Base-by-base conservation (phyloP, 306 rosid species). In the Delonix regia region DNA sequence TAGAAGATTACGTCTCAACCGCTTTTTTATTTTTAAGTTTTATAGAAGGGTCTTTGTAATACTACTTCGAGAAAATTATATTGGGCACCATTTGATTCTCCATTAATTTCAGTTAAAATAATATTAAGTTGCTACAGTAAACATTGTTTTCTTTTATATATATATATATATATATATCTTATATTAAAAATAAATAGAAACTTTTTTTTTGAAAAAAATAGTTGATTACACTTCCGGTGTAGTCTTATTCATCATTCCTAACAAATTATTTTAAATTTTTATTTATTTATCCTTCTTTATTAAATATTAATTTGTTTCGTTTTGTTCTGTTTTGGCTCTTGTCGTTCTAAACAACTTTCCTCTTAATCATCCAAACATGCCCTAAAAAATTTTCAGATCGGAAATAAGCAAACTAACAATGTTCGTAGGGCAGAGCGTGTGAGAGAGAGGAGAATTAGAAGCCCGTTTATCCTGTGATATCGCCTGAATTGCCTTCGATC, bases 401-500 rank as follows among this genome's bases (percentile, higher is more conserved):
- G 76, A 82, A 80, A 56, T 61, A 63, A 70, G 73, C 71, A 68
- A 34, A 81, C 60, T 2, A n/a, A 42, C 77, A 19, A 78, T 76
- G 86, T 59, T 80, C 78, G 28, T 69, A 14, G 39, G 60, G 28
- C 2, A 38, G 28, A 47, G 16, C 55, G 78, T 63, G 83, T 18
- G 4, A 59, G 78, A 77, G 64, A 64, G 59, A 14, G 45, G 70
- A 25, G 28, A 52, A 73, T 65, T 33, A 71, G 41, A 30, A 19
- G 81, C 67, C 77, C 77, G 69, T 66, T 56, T 41, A 65, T 79
- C 73, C 66, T 24, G 81, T 39, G 53, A 24, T 51, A 65, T 67
- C 36, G 55, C 72, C 84, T 82, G 87, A 83, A 64, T 25, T 45
- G 25, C 67, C 42, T 49, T 69, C 86, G 88, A 87, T 86, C 81